A percentile compares a stretch with the other conserved stretches of the same genome.
Evolutionary conservation across 2,329 filamentous ascomycete genomes (phyloP).

Genomic region (Nigrospora oryzae): DNA sequence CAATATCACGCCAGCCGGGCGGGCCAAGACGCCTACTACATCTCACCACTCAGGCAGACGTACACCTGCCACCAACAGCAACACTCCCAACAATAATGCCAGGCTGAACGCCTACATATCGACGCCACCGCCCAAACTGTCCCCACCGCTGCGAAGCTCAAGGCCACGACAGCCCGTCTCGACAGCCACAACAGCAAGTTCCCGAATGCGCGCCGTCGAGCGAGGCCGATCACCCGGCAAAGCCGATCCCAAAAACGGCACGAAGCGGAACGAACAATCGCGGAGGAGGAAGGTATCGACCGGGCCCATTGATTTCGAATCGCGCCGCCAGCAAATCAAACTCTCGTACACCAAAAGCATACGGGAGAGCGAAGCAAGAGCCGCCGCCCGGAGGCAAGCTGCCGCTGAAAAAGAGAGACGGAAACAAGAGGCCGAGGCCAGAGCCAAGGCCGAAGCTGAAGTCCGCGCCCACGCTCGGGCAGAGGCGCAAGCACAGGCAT

Average conservation of each 20-base stretch:
- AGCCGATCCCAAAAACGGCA: constrained; percentile 10
- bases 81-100: constrained; percentile 41
- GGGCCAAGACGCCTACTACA: constrained; percentile 31
- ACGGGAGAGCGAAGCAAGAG: constrained; percentile 59
- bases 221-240: constrained; percentile 36
- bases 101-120: constrained; percentile 69
- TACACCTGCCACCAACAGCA: constrained; percentile 27
- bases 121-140: constrained; percentile 60
- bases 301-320: constrained; percentile 76
- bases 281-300: constrained; percentile 50
- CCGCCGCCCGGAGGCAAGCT: constrained; percentile 35
- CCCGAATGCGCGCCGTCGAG: constrained; percentile 57
- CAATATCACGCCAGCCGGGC: constrained; percentile 32
- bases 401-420: constrained; percentile 45
- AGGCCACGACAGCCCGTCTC: constrained; percentile 74
- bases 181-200: constrained; percentile 61
- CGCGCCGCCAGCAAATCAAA: constrained; percentile 72
- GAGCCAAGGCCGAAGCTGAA: constrained; percentile 30
- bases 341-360: constrained; percentile 81
- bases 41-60: constrained; percentile 26
- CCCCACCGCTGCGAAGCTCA: constrained; percentile 73
- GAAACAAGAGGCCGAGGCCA: constrained; percentile 38
- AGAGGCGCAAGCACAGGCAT: constrained; percentile 38
- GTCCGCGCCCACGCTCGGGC: constrained; percentile 11
- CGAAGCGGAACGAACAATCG: constrained; percentile 27